Base-by-base conservation (phyloP, 1,284 basidiomycete genomes). In the Ceratobasidium sp. region DNA sequence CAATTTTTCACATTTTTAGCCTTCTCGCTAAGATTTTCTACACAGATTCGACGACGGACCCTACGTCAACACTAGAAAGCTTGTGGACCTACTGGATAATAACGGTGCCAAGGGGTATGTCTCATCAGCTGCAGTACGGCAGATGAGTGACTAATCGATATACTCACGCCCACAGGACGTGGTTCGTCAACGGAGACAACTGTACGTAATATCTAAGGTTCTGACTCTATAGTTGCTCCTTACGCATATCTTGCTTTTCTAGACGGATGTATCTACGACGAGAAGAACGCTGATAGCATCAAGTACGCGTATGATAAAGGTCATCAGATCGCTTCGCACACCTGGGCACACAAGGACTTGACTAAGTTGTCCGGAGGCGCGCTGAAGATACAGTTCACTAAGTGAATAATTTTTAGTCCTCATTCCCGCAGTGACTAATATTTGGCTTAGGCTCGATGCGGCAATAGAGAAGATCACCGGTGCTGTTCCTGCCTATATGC, bases 41-140 rank as follows among this genome's bases (percentile, higher is more conserved):
- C 39, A 45, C 15, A 74, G 69, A 17, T 74, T 74, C 15, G 76
- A 77, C 39, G 76, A 77, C 28, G 76, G 76, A n/a, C 76, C 76
- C 1, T 77, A 77, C 49, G 26, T n/a, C 15, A 47, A 23, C 13
- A 64, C 39, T 26, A 56, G 39, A 33, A 47, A 77, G 26, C 20
- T 77, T 15, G 67, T 65, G 1, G 49, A 63, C 26, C 20, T 28
- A 7, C 23, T 76, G 39, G 5, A 37, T 13, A 28, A 35, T 17
- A 49, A 68, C 28, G 66, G 53, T 20, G 73, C 73, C n/a, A 71
- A 71, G 45, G 63, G 37, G 63, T 64, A 45, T 23, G 61, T 45
- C 42, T 17, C 42, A 45, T 45, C 17, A 17, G 17, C 42, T 6
- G 47, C 47, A 51, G n/a, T 7, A 23, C 49, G 5, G 5, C 49